Percentiles rank a stretch among this genome's conserved stretches.
Conservation (phyloP, 371 early-diverging fungal species). For the Zychaea mexicana region DNA sequence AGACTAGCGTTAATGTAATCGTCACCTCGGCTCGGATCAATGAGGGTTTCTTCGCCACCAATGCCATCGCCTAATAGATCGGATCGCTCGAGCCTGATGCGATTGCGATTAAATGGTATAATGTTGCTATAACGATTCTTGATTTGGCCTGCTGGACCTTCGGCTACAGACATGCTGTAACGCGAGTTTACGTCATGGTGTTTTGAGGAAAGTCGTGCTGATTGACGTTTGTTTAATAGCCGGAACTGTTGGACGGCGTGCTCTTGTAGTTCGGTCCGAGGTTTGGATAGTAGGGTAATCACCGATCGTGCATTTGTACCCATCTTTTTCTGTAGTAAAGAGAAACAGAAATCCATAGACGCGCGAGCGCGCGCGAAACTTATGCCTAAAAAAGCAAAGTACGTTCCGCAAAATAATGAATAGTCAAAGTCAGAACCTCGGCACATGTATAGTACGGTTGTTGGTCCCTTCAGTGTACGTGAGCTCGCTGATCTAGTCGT, state of each 20-base stretch:
- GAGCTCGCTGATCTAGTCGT: too few species aligned
- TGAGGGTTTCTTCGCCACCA: not conserved
- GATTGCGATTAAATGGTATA: conserved; percentile 60
- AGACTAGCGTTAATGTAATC: conserved; percentile 88
- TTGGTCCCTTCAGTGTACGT: too few species aligned
- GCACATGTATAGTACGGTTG: too few species aligned
- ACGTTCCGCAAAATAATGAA: not conserved
- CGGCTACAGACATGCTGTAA: conserved; percentile 10
- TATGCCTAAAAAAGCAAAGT: not conserved
- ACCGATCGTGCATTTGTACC: not conserved
- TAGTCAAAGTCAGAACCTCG: too few species aligned
- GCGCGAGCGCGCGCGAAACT: too few species aligned
- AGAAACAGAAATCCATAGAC: not conserved
- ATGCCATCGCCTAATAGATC: conserved; percentile 14
- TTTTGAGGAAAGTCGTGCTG: conserved; percentile 4
- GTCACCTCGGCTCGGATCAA: conserved; percentile 16
- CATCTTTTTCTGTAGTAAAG: not conserved
- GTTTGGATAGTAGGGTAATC: not conserved
- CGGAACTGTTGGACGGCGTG: conserved; percentile 14
- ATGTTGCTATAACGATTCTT: conserved; percentile 56
- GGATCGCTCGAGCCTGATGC: conserved; percentile 38
- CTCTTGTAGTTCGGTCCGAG: not conserved
- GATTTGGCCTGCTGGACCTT: conserved; percentile 10
- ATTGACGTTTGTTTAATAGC: conserved; percentile 16
- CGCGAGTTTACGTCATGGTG: not conserved